Conservation (phyloP, 1,284 basidiomycete species). For the Leccinum huronense region DNA sequence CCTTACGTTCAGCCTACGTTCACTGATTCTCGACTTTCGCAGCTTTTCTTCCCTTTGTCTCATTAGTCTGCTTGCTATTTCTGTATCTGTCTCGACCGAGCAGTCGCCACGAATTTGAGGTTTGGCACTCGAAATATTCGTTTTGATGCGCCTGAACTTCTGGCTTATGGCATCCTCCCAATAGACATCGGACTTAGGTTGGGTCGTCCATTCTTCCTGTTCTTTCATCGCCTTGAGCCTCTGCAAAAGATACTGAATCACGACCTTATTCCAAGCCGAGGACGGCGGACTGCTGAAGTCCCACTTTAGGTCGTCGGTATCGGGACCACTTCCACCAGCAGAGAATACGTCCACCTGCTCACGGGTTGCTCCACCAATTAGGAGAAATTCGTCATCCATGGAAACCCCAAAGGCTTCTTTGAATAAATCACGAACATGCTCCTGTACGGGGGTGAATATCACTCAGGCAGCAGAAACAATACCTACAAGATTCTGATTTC, state of each 20-base stretch:
- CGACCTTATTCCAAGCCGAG: not conserved
- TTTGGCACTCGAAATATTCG: not conserved
- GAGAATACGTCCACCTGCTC: not conserved
- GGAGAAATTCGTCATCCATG: not conserved
- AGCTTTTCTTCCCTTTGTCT: not conserved
- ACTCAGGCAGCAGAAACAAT: not conserved
- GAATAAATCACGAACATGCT: constrained; percentile 7
- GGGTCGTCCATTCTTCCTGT: not conserved
- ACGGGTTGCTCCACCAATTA: not conserved
- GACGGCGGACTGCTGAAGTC: not conserved
- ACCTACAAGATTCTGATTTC: constrained; percentile 6
- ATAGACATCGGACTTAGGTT: not conserved
- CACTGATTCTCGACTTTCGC: constrained; percentile 3
- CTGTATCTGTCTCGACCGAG: not conserved
- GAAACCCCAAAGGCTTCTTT: not conserved
- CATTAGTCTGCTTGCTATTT: not conserved
- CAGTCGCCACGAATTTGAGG: not conserved
- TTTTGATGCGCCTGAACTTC: constrained; percentile 4
- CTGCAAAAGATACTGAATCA: not conserved
- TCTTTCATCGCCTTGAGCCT: not conserved
- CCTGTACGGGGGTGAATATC: not conserved
- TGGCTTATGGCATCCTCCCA: constrained; percentile 4
- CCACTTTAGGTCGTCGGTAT: constrained; percentile 5
- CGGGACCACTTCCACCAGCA: not conserved
- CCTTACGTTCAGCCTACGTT: not conserved